Conservation (phyloP, 1,139 yeast genomes). For the Pichia sp. region DNA sequence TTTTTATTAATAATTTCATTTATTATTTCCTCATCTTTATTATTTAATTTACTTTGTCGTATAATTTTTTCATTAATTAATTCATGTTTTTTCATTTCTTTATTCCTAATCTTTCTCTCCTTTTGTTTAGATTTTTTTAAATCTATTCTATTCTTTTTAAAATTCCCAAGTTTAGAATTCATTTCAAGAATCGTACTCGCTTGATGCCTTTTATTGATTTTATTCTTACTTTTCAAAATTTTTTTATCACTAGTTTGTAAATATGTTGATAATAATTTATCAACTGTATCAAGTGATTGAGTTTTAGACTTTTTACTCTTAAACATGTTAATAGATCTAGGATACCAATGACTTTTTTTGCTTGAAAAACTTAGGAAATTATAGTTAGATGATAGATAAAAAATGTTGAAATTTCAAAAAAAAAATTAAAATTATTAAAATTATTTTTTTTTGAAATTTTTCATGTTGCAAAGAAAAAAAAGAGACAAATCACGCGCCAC, state of each 20-base stretch:
- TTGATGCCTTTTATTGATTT: slow-evolving; percentile 8
- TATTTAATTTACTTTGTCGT: slow-evolving; percentile 45
- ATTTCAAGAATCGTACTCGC: slow-evolving; percentile 11
- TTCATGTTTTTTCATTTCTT: slow-evolving; percentile 34
- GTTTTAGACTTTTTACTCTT: slow-evolving; percentile 22
- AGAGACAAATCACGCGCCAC: neutral
- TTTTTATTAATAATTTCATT: slow-evolving; percentile 46
- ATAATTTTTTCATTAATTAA: slow-evolving; percentile 38
- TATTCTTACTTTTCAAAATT: slow-evolving; percentile 7
- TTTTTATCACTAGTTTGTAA: slow-evolving; percentile 19
- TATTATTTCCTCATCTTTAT: slow-evolving; percentile 35
- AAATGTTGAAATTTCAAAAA: neutral
- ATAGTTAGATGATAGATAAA: neutral
- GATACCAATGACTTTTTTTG: too few relatives aligned
- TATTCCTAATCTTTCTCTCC: slow-evolving; percentile 23
- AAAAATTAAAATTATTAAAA: neutral
- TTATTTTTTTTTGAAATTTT: neutral
- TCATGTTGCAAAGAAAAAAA: neutral
- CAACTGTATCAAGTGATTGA: slow-evolving; percentile 22
- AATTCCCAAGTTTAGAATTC: slow-evolving; percentile 9
- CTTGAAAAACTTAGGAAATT: too few relatives aligned
- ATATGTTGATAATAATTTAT: slow-evolving; percentile 23
- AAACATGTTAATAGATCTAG: too few relatives aligned
- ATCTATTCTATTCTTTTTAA: slow-evolving; percentile 3
- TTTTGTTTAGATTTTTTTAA: slow-evolving; percentile 11